Evolutionary conservation across 192 early-diverging fungal species (phyloP), one percentile per base, ranked within the genome.

Genomic region (Gigaspora rosea): DNA sequence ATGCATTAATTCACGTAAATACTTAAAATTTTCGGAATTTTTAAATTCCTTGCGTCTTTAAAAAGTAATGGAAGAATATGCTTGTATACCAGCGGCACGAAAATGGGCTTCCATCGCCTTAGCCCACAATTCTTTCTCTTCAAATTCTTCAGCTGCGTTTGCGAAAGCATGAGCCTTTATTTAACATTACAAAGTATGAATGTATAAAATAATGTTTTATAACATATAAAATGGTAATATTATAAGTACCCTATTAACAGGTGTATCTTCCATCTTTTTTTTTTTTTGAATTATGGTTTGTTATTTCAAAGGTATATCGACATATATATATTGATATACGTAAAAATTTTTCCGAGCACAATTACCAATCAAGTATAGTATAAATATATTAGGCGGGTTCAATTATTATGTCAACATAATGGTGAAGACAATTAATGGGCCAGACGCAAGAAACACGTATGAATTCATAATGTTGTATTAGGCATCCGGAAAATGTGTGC

Each of bases 91-190:
- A 63, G 92, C 92, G 20, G 92, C 92, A 69, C 82, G 80, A 51
- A 88, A 84, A 82, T 93, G 91, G 61, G 89, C 84, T 20, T 89
- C 86, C 48, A 86, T 78, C 10, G 92, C 92, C 18, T 91, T 87
- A 1, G 72, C 80, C 82, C 84, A 86, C 63, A 85, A 80, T n/a
- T 84, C 90, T 35, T 69, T 62, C 59, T 91, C 89, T 22, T 86
- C 79, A 35, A 81, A 85, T 32, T 90, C 89, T 47, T 93, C 92
- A 46, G 92, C 92, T 4, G 80, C 83, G 51, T 80, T 82, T 16
- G 89, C 92, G 82, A 86, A 91, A 3, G 84, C 79, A 82, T 93
- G 90, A 27, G 88, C 92, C 87, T 92, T 78, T 57, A 68, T 68
- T 49, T 15, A 61, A 47, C 51, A 41, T 33, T 10, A 10, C 5